A percentile compares a stretch with the other conserved stretches of the same genome.
Conservation (phyloP, 768 basidiomycete genomes). For the Boletus rubescentipes region DNA sequence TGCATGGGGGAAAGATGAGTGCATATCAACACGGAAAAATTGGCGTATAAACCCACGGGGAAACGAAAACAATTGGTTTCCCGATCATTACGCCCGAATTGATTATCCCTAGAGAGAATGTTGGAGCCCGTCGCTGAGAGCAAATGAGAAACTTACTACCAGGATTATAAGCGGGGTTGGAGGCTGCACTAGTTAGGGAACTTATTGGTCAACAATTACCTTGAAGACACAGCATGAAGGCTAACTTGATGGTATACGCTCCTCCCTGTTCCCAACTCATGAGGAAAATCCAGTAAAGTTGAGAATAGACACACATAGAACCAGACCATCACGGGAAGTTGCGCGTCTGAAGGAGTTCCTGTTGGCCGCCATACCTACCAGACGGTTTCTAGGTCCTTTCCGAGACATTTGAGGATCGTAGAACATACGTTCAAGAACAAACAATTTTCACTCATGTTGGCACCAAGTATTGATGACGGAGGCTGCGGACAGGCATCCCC, state of each 20-base stretch:
- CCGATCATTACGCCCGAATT: constrained; percentile 1
- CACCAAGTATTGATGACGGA: constrained; percentile 36
- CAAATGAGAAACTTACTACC: constrained; percentile 4
- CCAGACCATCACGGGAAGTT: constrained; percentile 22
- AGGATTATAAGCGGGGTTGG: constrained; percentile 16
- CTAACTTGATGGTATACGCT: constrained; percentile 12
- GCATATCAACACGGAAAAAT: neutral
- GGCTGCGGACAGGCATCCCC: constrained; percentile 58
- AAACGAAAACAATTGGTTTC: constrained; percentile 20
- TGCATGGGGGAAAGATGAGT: neutral
- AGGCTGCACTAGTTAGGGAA: constrained; percentile 11
- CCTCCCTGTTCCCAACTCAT: constrained; percentile 7
- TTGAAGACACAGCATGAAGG: neutral
- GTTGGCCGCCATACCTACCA: constrained; percentile 21
- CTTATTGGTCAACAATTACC: neutral
- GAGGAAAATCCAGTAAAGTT: neutral
- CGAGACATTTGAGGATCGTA: neutral
- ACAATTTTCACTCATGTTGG: constrained; percentile 52
- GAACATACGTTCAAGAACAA: constrained; percentile 48
- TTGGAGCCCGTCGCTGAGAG: neutral
- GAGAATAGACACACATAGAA: constrained; percentile 13
- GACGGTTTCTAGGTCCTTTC: neutral
- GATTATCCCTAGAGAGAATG: constrained; percentile 9
- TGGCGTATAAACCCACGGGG: constrained; percentile 4
- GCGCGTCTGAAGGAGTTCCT: neutral